These are phyloP conservation scores for Didymella segeticola DNA, from an alignment of 2,329 filamentous ascomycete genomes.

Conservation along the genomic window DNA sequence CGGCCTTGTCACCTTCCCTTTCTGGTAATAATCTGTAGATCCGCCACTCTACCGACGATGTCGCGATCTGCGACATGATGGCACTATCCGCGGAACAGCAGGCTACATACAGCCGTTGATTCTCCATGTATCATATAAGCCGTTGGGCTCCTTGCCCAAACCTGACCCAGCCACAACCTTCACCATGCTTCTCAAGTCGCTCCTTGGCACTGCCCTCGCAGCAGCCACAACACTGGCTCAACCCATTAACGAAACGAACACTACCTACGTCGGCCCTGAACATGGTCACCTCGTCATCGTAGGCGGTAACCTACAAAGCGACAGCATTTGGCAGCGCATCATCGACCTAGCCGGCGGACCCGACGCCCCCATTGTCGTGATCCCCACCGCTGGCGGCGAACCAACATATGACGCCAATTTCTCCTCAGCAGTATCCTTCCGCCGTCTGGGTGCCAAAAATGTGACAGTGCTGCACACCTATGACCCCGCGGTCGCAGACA, in stretches of 20 bases:
- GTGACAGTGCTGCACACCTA: slow-evolving; percentile 37
- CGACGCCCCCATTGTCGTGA: slow-evolving; percentile 29
- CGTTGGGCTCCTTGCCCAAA: no score
- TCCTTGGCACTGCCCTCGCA: slow-evolving; percentile 8
- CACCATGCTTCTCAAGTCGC: slow-evolving; percentile 18
- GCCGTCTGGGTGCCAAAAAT: slow-evolving; percentile 29
- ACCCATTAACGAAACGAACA: slow-evolving; percentile 24
- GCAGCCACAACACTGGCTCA: slow-evolving; percentile 15
- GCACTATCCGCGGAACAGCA: background rate
- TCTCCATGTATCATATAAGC: background rate
- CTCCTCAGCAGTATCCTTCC: slow-evolving; percentile 24
- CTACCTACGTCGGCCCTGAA: slow-evolving; percentile 30
- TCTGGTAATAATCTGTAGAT: slow-evolving; percentile 1
- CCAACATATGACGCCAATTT: slow-evolving; percentile 29
- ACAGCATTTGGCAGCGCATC: slow-evolving; percentile 35
- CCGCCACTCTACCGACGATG: slow-evolving; percentile 5
- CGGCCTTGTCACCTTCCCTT: slow-evolving; percentile 7
- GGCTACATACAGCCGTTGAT: no score
- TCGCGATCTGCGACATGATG: slow-evolving; percentile 13
- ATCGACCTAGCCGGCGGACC: slow-evolving; percentile 33
- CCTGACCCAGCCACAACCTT: background rate
- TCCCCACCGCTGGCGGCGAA: slow-evolving; percentile 35
- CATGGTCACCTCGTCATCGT: slow-evolving; percentile 34
- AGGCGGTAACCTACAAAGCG: slow-evolving; percentile 32
- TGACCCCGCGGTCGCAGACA: slow-evolving; percentile 30